Base-by-base conservation (phyloP, 2,329 filamentous ascomycete species). In the Rutstroemia sp. region DNA sequence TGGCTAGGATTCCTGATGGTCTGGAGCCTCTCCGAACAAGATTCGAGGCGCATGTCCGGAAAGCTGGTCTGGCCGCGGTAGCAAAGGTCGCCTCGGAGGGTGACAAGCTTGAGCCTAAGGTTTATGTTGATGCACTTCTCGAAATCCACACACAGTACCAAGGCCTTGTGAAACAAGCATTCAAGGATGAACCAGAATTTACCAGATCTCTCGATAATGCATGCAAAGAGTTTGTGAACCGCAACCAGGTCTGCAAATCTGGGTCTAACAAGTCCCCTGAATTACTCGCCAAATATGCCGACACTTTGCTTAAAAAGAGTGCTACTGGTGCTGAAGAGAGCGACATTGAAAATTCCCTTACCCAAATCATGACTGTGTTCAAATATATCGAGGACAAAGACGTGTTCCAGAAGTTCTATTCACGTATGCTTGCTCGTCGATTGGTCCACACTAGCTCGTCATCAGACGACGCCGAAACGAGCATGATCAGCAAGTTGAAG, bases 331-430 rank as follows among this genome's bases (percentile, higher is more conserved):
- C 91, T 14, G 94, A 97, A 69, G 94, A 99, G 69, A 87, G 89
- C 34, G 92, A 99, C 68, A 80, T 97, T 66, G 94, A 99, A 74
- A 86, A 87, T 63, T 87, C 90, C 34, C 77, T 97, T 30, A 85
- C 83, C 19, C 90, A 96, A 71, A 94, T 99, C 67, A 99, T 99
- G 94, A 96, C 92, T 1, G 90, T 99, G 55, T 99, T 99, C 82
- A 97, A 97, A 76, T 99, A 99, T 73, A 97, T 99, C 62, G 94
- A 99, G 71, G 95, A 99, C 74, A 99, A 99, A 79, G 94, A 99
- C 69, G 95, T 99, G 5, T 99, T 99, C 80, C 94, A 97, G 73
- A 99, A 97, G 73, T 99, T 96, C 74, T 99, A 99, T 75, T 95
- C 92, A 2, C 88, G 92, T 61, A 96, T 96, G 86, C 77, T 99